Evolutionary conservation across 2,329 filamentous ascomycete species (phyloP).

Genomic region (Botrytis elliptica): DNA sequence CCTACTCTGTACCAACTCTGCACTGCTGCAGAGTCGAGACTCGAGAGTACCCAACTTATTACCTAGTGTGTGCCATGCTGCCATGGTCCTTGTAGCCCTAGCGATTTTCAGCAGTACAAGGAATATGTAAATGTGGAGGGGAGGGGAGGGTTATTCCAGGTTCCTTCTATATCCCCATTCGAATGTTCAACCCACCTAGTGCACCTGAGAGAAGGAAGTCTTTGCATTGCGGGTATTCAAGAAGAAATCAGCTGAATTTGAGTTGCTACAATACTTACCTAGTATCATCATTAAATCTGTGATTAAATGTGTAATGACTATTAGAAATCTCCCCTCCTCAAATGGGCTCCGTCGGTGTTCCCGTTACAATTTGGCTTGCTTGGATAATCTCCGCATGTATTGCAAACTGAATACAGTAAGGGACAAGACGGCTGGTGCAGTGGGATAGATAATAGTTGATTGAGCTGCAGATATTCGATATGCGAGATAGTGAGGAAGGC

Average conservation of each 20-base stretch:
- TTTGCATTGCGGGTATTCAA: neutral
- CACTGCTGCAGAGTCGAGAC: neutral
- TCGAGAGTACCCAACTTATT: neutral
- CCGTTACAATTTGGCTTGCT: neutral
- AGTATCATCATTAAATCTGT: neutral
- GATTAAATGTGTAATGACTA: neutral
- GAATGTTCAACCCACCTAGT: neutral
- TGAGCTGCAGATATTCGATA: neutral
- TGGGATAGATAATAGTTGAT: neutral
- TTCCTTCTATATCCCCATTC: neutral
- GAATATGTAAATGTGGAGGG: neutral
- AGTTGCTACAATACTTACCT: neutral
- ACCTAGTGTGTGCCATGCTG: neutral
- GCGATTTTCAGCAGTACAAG: slow-evolving; percentile 13
- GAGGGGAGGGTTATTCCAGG: neutral
- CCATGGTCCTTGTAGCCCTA: neutral
- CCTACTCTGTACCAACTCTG: neutral
- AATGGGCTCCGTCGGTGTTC: neutral
- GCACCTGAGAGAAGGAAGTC: neutral
- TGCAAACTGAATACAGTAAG: neutral
- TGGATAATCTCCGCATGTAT: slow-evolving; percentile 4
- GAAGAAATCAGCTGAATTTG: neutral
- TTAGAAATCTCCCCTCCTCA: neutral
- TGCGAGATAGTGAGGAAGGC: neutral
- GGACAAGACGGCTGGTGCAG: neutral